Evolutionary conservation across 192 early-diverging fungal species (phyloP).

Genomic region (Oehlia diaphana): DNA sequence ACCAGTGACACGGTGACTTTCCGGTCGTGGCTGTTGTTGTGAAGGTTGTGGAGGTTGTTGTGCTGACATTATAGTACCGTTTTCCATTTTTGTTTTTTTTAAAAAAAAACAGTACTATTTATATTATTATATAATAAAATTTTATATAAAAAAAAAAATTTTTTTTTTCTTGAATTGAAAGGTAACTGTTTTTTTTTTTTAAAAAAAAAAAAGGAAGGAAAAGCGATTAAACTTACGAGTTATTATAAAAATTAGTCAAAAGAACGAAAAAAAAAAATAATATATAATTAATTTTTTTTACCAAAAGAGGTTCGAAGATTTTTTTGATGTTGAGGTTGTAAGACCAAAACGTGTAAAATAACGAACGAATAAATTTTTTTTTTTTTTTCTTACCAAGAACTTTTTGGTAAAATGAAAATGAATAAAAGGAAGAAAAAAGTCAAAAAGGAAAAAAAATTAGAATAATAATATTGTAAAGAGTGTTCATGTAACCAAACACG

Average conservation of each 20-base stretch:
- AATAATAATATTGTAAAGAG: too few relatives aligned
- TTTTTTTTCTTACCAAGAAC: too few relatives aligned
- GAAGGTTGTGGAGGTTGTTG: neutral
- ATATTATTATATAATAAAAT: neutral
- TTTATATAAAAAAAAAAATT: neutral
- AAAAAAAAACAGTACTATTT: neutral
- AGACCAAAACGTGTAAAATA: too few relatives aligned
- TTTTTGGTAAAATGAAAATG: too few relatives aligned
- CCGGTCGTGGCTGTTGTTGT: neutral
- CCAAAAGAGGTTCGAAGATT: neutral
- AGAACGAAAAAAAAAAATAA: too few relatives aligned
- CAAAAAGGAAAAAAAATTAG: too few relatives aligned
- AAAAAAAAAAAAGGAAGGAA: neutral
- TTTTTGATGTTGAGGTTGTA: too few relatives aligned
- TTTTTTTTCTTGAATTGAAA: neutral
- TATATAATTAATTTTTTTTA: too few relatives aligned
- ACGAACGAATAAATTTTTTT: neutral
- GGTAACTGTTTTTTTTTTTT: neutral
- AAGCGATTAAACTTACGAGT: neutral
- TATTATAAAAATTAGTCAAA: too few relatives aligned
- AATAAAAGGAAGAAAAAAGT: too few relatives aligned
- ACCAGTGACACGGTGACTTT: slow-evolving; percentile 4
- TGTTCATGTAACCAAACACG: too few relatives aligned
- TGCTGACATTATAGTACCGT: slow-evolving; percentile 3
- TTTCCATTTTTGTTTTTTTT: neutral